Conservation (phyloP, 441 rosid species). For the Manihot esculenta region DNA sequence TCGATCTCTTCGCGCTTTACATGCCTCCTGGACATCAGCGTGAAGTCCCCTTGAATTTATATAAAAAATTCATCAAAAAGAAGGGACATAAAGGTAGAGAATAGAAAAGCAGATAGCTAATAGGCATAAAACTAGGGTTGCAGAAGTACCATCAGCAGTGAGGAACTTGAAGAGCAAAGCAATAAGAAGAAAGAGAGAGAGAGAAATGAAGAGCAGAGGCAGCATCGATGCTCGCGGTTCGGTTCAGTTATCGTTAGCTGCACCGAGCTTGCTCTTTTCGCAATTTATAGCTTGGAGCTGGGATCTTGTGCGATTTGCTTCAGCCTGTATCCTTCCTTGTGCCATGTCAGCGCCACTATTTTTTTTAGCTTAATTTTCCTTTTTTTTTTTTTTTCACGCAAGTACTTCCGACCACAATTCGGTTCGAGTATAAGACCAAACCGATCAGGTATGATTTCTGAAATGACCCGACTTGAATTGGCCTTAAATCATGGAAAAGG, state of each 20-base stretch:
- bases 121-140: not conserved
- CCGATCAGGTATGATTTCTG: no score
- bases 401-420: no score
- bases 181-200: slow-evolving; percentile 28
- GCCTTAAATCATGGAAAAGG: no score
- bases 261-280: not conserved
- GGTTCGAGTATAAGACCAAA: no score
- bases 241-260: not conserved
- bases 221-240: slow-evolving; percentile 26
- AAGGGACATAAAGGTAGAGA: not conserved
- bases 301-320: not conserved
- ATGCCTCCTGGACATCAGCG: slow-evolving; percentile 61
- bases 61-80: not conserved
- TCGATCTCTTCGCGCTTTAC: slow-evolving; percentile 71
- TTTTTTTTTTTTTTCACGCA: not conserved
- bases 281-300: not conserved
- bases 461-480: no score
- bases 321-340: not conserved
- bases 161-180: slow-evolving; percentile 48
- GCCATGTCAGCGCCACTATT: not conserved
- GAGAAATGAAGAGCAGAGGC: slow-evolving; percentile 35
- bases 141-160: slow-evolving; percentile 49
- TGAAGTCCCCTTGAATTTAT: slow-evolving; percentile 60
- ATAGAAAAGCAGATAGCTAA: no score
- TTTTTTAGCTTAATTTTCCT: no score